Conservation (phyloP, 495 filamentous ascomycete genomes). For the Aspergillus leporis region DNA sequence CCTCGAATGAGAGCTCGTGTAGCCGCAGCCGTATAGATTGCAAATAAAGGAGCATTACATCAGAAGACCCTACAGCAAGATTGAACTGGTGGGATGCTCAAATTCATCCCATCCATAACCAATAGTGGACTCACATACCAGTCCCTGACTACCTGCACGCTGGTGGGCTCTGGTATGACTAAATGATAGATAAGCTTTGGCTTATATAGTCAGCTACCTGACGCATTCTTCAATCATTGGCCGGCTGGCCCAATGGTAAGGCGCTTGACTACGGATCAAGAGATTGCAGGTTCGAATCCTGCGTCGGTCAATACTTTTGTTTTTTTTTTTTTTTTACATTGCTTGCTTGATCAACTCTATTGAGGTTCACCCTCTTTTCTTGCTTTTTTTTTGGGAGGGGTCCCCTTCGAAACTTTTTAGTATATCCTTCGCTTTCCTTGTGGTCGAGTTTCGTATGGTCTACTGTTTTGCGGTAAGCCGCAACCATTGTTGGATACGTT, state of each 20-base stretch:
- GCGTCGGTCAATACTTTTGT: conserved; percentile 41
- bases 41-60: neutral
- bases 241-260: conserved; percentile 67
- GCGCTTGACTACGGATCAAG: conserved; percentile 72
- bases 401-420: neutral
- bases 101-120: no score
- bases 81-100: no score
- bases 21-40: neutral
- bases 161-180: no score
- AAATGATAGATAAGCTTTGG: no score
- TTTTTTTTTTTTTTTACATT: conserved; percentile 9
- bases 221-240: conserved; percentile 19
- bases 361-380: no score
- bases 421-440: neutral
- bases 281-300: conserved; percentile 52
- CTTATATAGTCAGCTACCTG: neutral
- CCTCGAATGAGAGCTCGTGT: neutral
- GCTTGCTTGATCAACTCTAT: neutral
- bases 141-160: neutral
- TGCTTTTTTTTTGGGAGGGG: no score
- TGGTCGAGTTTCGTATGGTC: neutral
- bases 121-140: no score
- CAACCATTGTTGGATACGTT: no score
- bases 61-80: neutral
- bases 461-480: no score